Evolutionary conservation across 2,329 filamentous ascomycete species (phyloP), one percentile per base, ranked within the genome.

Genomic region (Hymenotorrendiella dingleyae): DNA sequence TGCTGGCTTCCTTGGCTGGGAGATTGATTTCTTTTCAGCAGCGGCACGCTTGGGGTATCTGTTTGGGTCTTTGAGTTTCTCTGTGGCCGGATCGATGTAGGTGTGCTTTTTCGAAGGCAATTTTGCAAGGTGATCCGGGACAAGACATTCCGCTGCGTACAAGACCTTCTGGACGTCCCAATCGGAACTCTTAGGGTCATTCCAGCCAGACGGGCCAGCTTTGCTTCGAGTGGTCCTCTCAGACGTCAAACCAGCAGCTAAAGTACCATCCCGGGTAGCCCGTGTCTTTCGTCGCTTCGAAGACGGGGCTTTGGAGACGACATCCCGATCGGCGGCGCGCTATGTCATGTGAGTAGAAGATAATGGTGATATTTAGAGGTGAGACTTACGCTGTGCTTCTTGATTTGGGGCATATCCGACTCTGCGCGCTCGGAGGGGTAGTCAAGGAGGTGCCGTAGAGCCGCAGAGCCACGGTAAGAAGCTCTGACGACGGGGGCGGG

Each of bases 161-260:
- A 57, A 45, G 34, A 55, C 36, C 39, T 36, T 46, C 4, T 47
- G 24, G 12, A 51, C 24, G 34, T 56, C 46, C 47, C 47, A 58
- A 14, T 52, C 45, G 7, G 33, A 19, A 26, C 45, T 53, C n/a
- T 47, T 49, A 2, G 49, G 52, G 24, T 52, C 41, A 26, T 38
- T 43, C 54, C 53, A 58, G 24, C 33, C 36, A n/a, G 30, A 16
- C n/a, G 12, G 6, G 4, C 16, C 20, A 29, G 23, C 5, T 6
- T 17, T 45, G 4, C 21, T 28, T 20, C 28, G 48, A 5, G 28
- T 35, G 28, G 14, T 12, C 22, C 33, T 16, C 36, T 30, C 23
- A 27, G 17, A 9, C 7, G 9, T 33, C 9, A 16, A 7, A 7
- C 16, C 16, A 9, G 14, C 10, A 10, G 29, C 29, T 9, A 24